A percentile compares a stretch with the other conserved stretches of the same genome.
Evolutionary conservation across 495 filamentous ascomycete genomes (phyloP).

Genomic region (Echria macrotheca): DNA sequence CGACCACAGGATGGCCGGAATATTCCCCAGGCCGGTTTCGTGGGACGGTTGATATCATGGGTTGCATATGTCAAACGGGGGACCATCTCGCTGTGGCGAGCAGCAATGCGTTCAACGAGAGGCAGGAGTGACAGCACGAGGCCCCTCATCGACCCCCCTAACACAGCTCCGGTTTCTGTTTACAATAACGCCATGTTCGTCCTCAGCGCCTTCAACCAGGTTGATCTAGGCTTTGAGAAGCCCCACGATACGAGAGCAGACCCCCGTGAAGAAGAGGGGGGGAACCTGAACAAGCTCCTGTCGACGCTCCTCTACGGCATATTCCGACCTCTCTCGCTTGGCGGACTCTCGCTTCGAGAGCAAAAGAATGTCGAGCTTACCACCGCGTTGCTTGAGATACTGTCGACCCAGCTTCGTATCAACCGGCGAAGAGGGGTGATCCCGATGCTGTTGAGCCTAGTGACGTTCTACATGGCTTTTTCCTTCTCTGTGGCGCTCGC

Average conservation of each 20-base stretch:
- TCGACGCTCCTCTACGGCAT: background rate
- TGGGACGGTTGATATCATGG: too few relatives aligned
- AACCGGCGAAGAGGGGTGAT: background rate
- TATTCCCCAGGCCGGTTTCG: too few relatives aligned
- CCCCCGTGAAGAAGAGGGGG: too few relatives aligned
- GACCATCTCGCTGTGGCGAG: too few relatives aligned
- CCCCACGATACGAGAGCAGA: background rate
- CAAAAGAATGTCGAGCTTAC: background rate
- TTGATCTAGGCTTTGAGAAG: background rate
- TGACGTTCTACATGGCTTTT: background rate
- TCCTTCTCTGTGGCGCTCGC: background rate
- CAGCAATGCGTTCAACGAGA: too few relatives aligned
- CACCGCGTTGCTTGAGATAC: background rate
- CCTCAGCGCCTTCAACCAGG: background rate
- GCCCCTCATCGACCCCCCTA: background rate
- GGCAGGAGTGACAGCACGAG: too few relatives aligned
- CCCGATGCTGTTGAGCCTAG: background rate
- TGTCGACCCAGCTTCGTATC: background rate
- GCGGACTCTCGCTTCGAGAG: background rate
- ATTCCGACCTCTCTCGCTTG: background rate
- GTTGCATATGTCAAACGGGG: too few relatives aligned
- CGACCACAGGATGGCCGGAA: too few relatives aligned
- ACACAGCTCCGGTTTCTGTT: background rate
- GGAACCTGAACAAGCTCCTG: too few relatives aligned
- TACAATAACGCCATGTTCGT: background rate